Percentiles rank a stretch among this genome's conserved stretches.
phyloP scores from a whole-genome alignment of 805 yeast species.

The Ogataea trehalophila region DNA sequence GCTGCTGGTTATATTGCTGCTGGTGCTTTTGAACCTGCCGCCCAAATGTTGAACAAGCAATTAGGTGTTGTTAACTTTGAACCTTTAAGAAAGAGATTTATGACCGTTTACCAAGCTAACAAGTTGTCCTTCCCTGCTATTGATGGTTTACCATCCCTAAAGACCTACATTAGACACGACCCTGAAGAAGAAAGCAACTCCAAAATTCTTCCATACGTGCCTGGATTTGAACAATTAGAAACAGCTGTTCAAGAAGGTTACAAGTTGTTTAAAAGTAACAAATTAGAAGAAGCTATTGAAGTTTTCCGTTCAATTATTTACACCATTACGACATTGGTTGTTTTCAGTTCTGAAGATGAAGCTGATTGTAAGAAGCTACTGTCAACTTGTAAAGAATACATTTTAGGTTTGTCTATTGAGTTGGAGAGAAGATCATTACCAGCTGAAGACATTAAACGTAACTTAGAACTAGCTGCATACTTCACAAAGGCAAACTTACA shows the following conservation, averaged over 20 bases:
- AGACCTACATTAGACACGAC: constrained; percentile 62
- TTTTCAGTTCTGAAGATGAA: constrained; percentile 70
- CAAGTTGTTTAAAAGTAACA: constrained; percentile 77
- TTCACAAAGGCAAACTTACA: constrained; percentile 83
- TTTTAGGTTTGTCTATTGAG: constrained; percentile 88
- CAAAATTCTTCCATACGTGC: constrained; percentile 60
- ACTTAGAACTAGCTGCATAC: constrained; percentile 91
- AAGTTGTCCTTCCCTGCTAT: constrained; percentile 72
- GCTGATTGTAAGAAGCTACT: constrained; percentile 68
- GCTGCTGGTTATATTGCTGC: constrained; percentile 94
- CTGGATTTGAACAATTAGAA: constrained; percentile 67
- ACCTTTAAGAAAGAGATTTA: constrained; percentile 78
- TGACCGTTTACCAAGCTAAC: constrained; percentile 78
- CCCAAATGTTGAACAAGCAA: constrained; percentile 86
- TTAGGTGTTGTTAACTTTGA: constrained; percentile 81
- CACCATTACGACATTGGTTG: constrained; percentile 66
- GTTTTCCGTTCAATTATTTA: constrained; percentile 77
- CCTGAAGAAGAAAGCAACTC: constrained; percentile 48
- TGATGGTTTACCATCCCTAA: constrained; percentile 68
- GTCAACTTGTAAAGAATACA: constrained; percentile 78
- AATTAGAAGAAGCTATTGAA: constrained; percentile 74
- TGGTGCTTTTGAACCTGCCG: constrained; percentile 95
- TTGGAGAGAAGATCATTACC: constrained; percentile 80
- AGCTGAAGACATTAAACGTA: constrained; percentile 69
- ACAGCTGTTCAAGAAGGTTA: constrained; percentile 66